Evolutionary conservation across 352 stramenopile genomes (phyloP), one percentile per base, ranked within the genome.

Genomic region (Phytophthora sp.): DNA sequence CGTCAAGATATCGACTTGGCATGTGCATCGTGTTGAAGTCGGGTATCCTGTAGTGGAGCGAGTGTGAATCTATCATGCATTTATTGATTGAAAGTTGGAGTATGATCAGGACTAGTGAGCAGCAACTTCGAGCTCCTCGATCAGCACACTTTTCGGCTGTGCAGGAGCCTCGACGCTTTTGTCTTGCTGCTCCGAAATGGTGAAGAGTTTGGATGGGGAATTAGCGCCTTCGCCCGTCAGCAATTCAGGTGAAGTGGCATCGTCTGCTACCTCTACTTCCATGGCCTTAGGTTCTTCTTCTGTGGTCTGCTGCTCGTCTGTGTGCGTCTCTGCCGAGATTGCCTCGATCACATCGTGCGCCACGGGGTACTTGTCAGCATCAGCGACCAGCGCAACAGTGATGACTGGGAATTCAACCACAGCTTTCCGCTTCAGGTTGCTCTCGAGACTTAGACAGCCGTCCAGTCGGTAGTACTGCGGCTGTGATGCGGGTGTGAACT

Each of bases 351-450:
- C 55, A 48, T 93, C 84, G 34, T 90, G 66, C 12, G 76, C 83
- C 6, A 89, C 53, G 2, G 72, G 67, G 30, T 92, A 95, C 50
- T 88, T 21, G 20, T 76, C 70, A 1, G 79, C 67, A 27, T 91
- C 74, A 4, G 58, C 44, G 4, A 54, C 49, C 2, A 87, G 62
- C 27, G 74, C 79, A 23, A 95, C 82, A 2, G 66, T 76, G 54
- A 94, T 79, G 15, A 94, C 67, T 2, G 87, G 87, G 51, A 91
- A 95, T 57, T 95, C 87, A 6, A 95, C 81, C 8, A 95, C 54
- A 3, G 78, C 77, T 54, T 94, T 92, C 28, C 83, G 84, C 50
- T 89, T 88, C 26, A 95, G 34, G 39, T 89, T 92, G 52, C 79
- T 88, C 62, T 82, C 84, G 12, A 95, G 61, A 7, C 73, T 81